phyloP scores from a whole-genome alignment of 169 alveolate species.

The Plasmodium gallinaceum region DNA sequence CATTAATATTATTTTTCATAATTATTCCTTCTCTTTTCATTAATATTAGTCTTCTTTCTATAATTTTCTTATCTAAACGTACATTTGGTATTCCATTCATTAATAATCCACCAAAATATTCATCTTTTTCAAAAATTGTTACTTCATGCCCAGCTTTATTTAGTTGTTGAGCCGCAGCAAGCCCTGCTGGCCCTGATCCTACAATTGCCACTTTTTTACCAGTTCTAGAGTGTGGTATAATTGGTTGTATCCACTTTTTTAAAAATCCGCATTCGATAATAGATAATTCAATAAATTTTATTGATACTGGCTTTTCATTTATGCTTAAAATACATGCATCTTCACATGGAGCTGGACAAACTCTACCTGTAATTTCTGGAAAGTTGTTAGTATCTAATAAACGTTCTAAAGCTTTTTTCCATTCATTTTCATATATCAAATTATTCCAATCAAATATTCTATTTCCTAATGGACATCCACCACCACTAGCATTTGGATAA shows the following conservation, averaged over 20 bases:
- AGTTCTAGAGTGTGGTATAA: conserved; percentile 77
- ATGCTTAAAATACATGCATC: conserved; percentile 84
- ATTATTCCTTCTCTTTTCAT: conserved; percentile 78
- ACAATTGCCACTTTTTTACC: conserved; percentile 82
- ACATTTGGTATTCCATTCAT: conserved; percentile 85
- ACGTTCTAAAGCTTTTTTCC: conserved; percentile 84
- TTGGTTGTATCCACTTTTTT: conserved; percentile 84
- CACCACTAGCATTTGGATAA: conserved; percentile 81
- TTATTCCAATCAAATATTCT: conserved; percentile 84
- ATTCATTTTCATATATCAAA: conserved; percentile 81
- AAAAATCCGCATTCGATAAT: conserved; percentile 82
- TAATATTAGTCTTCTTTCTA: conserved; percentile 76
- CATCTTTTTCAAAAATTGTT: conserved; percentile 78
- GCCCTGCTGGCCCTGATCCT: conserved; percentile 85
- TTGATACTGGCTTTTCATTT: conserved; percentile 84
- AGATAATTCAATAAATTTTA: conserved; percentile 83
- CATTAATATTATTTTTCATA: conserved; percentile 68
- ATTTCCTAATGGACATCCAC: conserved; percentile 87
- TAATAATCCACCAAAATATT: conserved; percentile 84
- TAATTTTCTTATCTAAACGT: conserved; percentile 82
- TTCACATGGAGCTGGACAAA: conserved; percentile 88
- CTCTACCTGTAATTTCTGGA: conserved; percentile 86
- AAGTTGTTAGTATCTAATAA: conserved; percentile 84
- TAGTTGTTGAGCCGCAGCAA: conserved; percentile 86
- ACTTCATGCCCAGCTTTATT: conserved; percentile 83